A percentile compares a stretch with the other conserved stretches of the same genome.
Conservation (phyloP, 371 early-diverging fungal species). For the Lichtheimia ramosa region DNA sequence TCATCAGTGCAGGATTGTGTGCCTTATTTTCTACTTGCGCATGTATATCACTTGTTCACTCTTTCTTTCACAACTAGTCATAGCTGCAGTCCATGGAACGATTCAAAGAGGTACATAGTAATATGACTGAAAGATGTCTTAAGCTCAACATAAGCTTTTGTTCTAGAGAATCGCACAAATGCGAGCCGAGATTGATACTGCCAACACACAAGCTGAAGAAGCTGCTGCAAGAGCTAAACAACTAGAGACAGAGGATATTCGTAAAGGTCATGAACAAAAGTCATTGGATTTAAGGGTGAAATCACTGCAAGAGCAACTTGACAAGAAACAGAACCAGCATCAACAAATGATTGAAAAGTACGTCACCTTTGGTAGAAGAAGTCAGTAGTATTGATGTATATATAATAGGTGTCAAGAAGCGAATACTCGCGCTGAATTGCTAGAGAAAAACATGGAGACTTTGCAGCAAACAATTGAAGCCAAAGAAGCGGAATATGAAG, state of each 20-base stretch:
- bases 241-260: slow-evolving; percentile 52
- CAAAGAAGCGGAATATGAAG: slow-evolving; percentile 34
- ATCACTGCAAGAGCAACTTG: slow-evolving; percentile 65
- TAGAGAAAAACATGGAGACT: slow-evolving; percentile 34
- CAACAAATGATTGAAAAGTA: no score
- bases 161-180: slow-evolving; percentile 67
- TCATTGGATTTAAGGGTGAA: slow-evolving; percentile 61
- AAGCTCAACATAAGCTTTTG: no score
- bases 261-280: slow-evolving; percentile 70
- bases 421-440: slow-evolving; percentile 66
- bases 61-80: no score
- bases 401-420: slow-evolving; percentile 65
- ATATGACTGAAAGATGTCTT: no score
- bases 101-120: slow-evolving; percentile 15
- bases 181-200: slow-evolving; percentile 70
- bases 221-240: slow-evolving; percentile 60
- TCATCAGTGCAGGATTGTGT: no score
- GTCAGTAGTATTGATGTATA: no score
- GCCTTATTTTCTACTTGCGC: no score
- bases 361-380: no score
- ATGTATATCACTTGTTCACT: no score
- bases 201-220: slow-evolving; percentile 63
- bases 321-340: slow-evolving; percentile 20
- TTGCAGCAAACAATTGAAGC: slow-evolving; percentile 14
- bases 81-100: slow-evolving; percentile 10